Evolutionary conservation across 2,329 filamentous ascomycete genomes (phyloP), one percentile per base, ranked within the genome.

Genomic region (Botryotinia calthae): DNA sequence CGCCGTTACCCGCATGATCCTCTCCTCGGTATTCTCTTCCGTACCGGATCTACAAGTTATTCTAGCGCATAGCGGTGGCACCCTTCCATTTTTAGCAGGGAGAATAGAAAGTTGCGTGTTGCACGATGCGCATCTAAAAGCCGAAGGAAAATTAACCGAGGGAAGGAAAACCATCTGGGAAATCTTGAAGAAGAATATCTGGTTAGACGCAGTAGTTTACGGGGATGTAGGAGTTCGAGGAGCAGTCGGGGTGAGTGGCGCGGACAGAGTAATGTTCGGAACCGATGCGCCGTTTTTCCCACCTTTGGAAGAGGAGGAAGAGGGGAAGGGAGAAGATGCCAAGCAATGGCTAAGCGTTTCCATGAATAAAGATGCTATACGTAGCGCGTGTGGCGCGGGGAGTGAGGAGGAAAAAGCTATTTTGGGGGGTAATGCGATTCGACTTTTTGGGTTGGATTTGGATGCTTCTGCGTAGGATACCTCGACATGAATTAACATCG

Each of bases 231-330:
- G 91, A 0, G 81, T 95, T 72, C 89, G 87, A 77, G 91, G 91
- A 1, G 93, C 93, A 0, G 86, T 93, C 2, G 87, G 90, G 34
- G 91, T 90, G 0, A 87, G 87, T 74, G 91, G 92, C 0, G 84
- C 85, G 0, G 92, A 94, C 77, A 85, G 92, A 73, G 82, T 95
- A 68, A 87, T 95, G 85, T 95, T 95, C 82, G 93, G 92, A 40
- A 95, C 92, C 0, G 93, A 95, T 80, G 91, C 95, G 81, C 93
- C 93, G 0, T 95, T 95, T 83, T 95, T 95, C 82, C 93, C 93
- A n/a, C 92, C 92, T 0, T 82, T 94, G 28, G 86, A 85, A 46
- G 88, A 90, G 67, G 88, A 89, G 73, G 66, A 69, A 28, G 20
- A 85, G 87, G 75, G 86, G 85, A 54, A 86, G 90, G 48, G 18